Evolutionary conservation across 345 rosid genomes (phyloP).

Genomic region (Brassica napus): Da-Ae NC_063439.1:3622501-3623000

Average conservation of each 20-base stretch:
- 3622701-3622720: conserved; percentile 47
- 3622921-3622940: conserved; percentile 33
- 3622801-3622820: conserved; percentile 16
- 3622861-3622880: not conserved
- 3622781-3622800: not conserved
- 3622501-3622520: not conserved
- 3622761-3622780: conserved; percentile 11
- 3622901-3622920: conserved; percentile 23
- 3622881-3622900: conserved; percentile 10
- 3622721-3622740: not conserved
- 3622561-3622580: conserved; percentile 67
- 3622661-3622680: conserved; percentile 75
- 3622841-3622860: conserved; percentile 10
- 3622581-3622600: conserved; percentile 71
- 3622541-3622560: conserved; percentile 74
- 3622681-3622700: conserved; percentile 72
- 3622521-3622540: conserved; percentile 19
- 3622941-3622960: conserved; percentile 17
- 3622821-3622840: not conserved
- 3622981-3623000: not conserved
- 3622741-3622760: not conserved
- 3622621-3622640: conserved; percentile 81
- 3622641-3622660: conserved; percentile 90
- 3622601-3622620: conserved; percentile 78
- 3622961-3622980: not conserved